Evolutionary conservation across 208 protist genomes (phyloP), one percentile per base, ranked within the genome.

Genomic region (Acanthamoeba healyi): DNA sequence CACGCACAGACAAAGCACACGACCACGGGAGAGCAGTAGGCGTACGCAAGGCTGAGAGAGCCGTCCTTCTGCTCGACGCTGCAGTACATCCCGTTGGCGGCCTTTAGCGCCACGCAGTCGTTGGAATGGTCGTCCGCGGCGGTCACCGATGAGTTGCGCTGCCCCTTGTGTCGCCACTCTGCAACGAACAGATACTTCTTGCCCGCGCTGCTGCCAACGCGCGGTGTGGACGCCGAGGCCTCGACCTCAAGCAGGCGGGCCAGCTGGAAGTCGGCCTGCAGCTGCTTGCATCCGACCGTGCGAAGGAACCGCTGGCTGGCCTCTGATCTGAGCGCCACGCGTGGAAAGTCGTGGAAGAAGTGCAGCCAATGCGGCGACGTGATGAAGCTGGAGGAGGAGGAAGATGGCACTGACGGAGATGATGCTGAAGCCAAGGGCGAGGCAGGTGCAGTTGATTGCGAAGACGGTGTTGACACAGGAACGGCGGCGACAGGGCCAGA

Each of bases 31-130:
- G 12, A 9, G 40, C 15, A 7, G 24, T 29, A 3, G 40, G 15
- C n/a, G 79, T 87, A 91, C 84, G 84, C 42, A 0, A 91, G 84
- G 26, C 22, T 91, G n/a, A 91, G 26, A 10, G 56, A 74, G 32
- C 84, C 84, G 54, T 91, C 84, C 38, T 72, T 63, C 36, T 19
- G 51, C 84, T 91, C 56, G 34, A 91, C 84, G 36, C 56, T 91
- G 44, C 29, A 49, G 58, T 91, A 91, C 36, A 49, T 3, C 5
- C 84, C 84, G n/a, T 91, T 51, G 38, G 29, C 84, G 3, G 44
- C 40, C 58, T 67, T 61, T 2, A 91, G 58, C 32, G 84, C 84
- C 51, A 91, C 56, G 36, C 51, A 49, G 3, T 72, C 79, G 29
- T 22, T 22, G 6, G 44, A 54, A 5, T 19, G 24, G 84, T 72